Evolutionary conservation across 805 yeast species (phyloP).

Genomic region (Spencermartinsiella europaea): DNA sequence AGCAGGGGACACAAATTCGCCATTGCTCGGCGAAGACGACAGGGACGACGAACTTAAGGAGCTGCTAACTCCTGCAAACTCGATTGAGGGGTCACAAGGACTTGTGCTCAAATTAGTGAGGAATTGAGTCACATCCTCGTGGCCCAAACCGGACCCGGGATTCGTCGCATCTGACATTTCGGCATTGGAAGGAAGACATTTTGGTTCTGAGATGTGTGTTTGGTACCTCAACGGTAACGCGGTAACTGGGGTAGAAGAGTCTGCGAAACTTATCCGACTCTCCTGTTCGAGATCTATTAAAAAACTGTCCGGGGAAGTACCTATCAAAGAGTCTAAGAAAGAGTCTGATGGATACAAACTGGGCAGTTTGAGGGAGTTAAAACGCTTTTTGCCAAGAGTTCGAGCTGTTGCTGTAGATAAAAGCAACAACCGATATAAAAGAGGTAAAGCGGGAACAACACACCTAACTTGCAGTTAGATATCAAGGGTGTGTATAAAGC

Average conservation of each 20-base stretch:
- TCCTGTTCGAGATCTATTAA: not conserved
- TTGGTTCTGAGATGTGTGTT: not conserved
- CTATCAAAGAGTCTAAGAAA: slow-evolving; percentile 6
- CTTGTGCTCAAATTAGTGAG: not conserved
- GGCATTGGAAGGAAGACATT: not conserved
- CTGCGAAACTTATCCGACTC: not conserved
- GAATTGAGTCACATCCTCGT: not conserved
- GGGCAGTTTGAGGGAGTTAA: slow-evolving; percentile 5
- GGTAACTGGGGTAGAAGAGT: not conserved
- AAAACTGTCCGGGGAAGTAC: slow-evolving; percentile 5
- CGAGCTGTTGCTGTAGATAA: not conserved
- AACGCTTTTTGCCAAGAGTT: not conserved
- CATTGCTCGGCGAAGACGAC: not conserved
- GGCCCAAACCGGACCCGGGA: not conserved
- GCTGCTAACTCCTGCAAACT: not conserved
- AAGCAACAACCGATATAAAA: not conserved
- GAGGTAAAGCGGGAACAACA: not conserved
- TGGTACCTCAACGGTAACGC: not conserved
- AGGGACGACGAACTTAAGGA: not conserved
- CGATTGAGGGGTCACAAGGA: too few relatives aligned
- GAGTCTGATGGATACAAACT: slow-evolving; percentile 7
- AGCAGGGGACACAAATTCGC: not conserved
- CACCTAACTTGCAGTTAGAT: too few relatives aligned
- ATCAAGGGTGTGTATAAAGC: too few relatives aligned
- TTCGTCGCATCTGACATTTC: slow-evolving; percentile 3